Conservation (phyloP, 306 rosid genomes). For the Sesbania bispinosa region DNA sequence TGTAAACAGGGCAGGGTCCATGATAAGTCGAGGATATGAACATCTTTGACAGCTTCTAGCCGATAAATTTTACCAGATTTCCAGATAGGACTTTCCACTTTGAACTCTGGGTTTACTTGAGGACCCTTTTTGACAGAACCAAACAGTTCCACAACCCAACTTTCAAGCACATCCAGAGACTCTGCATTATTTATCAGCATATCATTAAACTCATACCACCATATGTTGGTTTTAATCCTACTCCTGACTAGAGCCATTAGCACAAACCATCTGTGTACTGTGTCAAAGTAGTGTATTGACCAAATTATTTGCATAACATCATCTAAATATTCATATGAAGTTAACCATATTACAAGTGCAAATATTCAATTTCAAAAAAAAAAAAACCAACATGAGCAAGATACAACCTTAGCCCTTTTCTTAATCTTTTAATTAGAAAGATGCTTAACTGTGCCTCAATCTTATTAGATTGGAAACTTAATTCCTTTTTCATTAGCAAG, state of each 20-base stretch:
- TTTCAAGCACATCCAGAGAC: conserved; percentile 86
- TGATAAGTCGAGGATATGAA: conserved; percentile 70
- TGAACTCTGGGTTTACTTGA: conserved; percentile 51
- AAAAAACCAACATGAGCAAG: not conserved
- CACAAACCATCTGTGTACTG: not conserved
- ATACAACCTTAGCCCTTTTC: not conserved
- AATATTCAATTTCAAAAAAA: not conserved
- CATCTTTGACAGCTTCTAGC: conserved; percentile 91
- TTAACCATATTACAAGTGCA: not conserved
- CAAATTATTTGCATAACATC: conserved; percentile 7
- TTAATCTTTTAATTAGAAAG: conserved; percentile 11
- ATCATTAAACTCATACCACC: conserved; percentile 17
- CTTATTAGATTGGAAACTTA: conserved; percentile 8
- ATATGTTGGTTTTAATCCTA: conserved; percentile 19
- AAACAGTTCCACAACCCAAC: conserved; percentile 83
- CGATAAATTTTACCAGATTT: conserved; percentile 72
- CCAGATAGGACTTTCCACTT: conserved; percentile 79
- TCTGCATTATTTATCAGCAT: conserved; percentile 50
- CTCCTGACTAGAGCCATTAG: not conserved
- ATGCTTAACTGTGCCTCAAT: not conserved
- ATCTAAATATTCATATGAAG: not conserved
- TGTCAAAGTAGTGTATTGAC: not conserved
- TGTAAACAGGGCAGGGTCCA: conserved; percentile 88
- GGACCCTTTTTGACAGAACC: conserved; percentile 63
- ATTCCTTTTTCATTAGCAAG: not conserved